Percentiles rank a stretch among this genome's conserved stretches.
Conservation (phyloP, 352 stramenopile genomes). For the Pythium utonaiense region DNA sequence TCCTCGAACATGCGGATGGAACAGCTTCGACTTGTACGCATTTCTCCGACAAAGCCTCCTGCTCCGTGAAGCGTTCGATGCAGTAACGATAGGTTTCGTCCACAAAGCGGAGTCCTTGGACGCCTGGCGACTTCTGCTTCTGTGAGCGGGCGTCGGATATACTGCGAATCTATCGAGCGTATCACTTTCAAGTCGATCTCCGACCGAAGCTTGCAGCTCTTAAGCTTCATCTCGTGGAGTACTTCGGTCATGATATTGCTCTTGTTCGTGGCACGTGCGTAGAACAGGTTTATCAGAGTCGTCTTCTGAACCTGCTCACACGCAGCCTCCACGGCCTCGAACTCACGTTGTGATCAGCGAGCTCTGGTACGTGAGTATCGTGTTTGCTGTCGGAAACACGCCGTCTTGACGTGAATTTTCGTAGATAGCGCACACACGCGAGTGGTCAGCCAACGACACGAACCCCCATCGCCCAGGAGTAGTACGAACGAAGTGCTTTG, state of each 20-base stretch:
- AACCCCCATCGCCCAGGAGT: constrained; percentile 63
- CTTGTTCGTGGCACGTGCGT: constrained; percentile 29
- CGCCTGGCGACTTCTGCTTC: background rate
- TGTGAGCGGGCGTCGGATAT: constrained; percentile 28
- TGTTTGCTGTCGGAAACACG: constrained; percentile 61
- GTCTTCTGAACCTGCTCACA: constrained; percentile 37
- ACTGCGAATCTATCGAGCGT: constrained; percentile 41
- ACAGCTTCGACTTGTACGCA: constrained; percentile 12
- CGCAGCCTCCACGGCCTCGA: constrained; percentile 44
- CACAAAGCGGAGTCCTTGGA: constrained; percentile 14
- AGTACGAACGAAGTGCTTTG: constrained; percentile 53
- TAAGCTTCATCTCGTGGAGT: constrained; percentile 64
- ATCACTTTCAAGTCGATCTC: constrained; percentile 54
- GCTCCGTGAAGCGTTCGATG: constrained; percentile 32
- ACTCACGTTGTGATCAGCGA: constrained; percentile 37
- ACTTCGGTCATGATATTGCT: constrained; percentile 31
- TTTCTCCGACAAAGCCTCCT: constrained; percentile 41
- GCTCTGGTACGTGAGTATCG: constrained; percentile 55
- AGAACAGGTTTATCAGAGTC: constrained; percentile 50
- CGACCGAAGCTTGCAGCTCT: constrained; percentile 55
- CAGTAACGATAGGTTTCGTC: constrained; percentile 46
- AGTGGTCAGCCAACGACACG: constrained; percentile 23
- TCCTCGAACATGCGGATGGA: constrained; percentile 50
- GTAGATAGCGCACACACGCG: constrained; percentile 47
- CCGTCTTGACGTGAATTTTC: constrained; percentile 31